Evolutionary conservation across 805 yeast species (phyloP).

Genomic region (Kuraishia ogatae): DNA sequence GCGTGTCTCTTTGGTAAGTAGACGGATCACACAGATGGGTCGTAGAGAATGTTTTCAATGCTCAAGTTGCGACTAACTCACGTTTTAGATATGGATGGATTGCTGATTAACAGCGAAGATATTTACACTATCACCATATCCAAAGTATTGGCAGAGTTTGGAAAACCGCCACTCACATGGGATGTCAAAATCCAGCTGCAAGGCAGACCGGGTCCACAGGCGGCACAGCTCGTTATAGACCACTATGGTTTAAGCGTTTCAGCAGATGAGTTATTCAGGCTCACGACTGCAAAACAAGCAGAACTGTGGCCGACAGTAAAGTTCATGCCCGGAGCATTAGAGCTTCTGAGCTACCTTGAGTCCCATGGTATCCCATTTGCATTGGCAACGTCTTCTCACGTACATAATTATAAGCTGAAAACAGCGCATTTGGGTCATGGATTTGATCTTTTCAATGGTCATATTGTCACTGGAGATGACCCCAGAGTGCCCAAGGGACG

Average conservation of each 20-base stretch:
- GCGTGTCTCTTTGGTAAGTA: conserved; percentile 68
- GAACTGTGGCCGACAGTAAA: conserved; percentile 52
- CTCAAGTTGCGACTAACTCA: not conserved
- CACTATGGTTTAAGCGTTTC: conserved; percentile 50
- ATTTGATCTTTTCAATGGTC: conserved; percentile 52
- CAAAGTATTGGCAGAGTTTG: conserved; percentile 54
- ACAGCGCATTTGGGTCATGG: conserved; percentile 61
- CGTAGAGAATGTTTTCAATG: not conserved
- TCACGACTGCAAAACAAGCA: conserved; percentile 45
- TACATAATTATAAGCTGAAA: conserved; percentile 54
- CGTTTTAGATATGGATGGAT: conserved; percentile 82
- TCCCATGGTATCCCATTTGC: conserved; percentile 65
- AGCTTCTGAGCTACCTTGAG: conserved; percentile 48
- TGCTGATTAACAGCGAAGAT: conserved; percentile 86
- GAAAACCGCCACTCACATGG: conserved; percentile 83
- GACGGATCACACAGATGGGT: not conserved
- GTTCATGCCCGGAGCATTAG: conserved; percentile 81
- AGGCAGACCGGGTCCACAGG: conserved; percentile 83
- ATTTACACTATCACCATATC: conserved; percentile 76
- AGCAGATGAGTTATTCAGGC: conserved; percentile 50
- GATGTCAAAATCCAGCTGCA: conserved; percentile 80
- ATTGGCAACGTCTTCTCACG: conserved; percentile 79
- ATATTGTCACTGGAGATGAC: conserved; percentile 85
- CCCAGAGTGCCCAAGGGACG: conserved; percentile 70
- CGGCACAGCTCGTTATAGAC: conserved; percentile 56